A percentile compares a stretch with the other conserved stretches of the same genome.
These are phyloP conservation scores for Hypoxylon sp. DNA, from an alignment of 2,329 filamentous ascomycete genomes.

Conservation along the genomic window DNA sequence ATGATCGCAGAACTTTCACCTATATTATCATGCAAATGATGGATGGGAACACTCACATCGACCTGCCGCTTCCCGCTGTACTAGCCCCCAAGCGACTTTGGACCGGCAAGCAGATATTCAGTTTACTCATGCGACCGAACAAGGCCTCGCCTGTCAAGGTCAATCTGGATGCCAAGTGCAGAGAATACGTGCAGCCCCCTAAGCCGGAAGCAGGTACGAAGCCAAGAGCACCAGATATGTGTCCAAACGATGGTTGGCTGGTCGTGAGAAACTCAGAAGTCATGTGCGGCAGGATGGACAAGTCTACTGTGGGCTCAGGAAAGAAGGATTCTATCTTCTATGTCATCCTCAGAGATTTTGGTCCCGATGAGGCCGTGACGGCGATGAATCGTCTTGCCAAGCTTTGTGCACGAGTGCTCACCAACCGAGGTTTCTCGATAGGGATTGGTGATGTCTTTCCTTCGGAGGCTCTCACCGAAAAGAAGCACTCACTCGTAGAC, in stretches of 20 bases:
- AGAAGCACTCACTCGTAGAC: conserved; percentile 80
- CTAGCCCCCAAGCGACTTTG: conserved; percentile 86
- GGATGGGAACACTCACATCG: conserved; percentile 77
- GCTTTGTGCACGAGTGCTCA: conserved; percentile 86
- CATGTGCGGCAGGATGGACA: conserved; percentile 98
- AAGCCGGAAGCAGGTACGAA: conserved; percentile 64
- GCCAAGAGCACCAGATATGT: conserved; percentile 69
- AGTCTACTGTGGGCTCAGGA: conserved; percentile 93
- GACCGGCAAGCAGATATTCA: conserved; percentile 98
- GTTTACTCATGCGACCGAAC: conserved; percentile 88
- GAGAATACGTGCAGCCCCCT: conserved; percentile 66
- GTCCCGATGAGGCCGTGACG: conserved; percentile 84
- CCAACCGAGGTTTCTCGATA: conserved; percentile 93
- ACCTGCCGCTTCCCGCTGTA: conserved; percentile 86
- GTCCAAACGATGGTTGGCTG: conserved; percentile 87
- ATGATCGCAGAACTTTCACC: conserved; percentile 85
- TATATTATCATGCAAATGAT: conserved; percentile 96
- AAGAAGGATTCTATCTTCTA: conserved; percentile 99
- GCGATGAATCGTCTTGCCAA: conserved; percentile 96
- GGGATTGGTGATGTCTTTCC: conserved; percentile 96
- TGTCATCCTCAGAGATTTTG: conserved; percentile 93
- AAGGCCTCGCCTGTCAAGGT: conserved; percentile 82
- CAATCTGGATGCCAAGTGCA: conserved; percentile 92
- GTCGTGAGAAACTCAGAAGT: conserved; percentile 96
- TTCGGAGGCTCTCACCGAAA: conserved; percentile 70